A percentile compares a stretch with the other conserved stretches of the same genome.
Conservation (phyloP, 306 rosid genomes). For the Cucumis melo region DNA sequence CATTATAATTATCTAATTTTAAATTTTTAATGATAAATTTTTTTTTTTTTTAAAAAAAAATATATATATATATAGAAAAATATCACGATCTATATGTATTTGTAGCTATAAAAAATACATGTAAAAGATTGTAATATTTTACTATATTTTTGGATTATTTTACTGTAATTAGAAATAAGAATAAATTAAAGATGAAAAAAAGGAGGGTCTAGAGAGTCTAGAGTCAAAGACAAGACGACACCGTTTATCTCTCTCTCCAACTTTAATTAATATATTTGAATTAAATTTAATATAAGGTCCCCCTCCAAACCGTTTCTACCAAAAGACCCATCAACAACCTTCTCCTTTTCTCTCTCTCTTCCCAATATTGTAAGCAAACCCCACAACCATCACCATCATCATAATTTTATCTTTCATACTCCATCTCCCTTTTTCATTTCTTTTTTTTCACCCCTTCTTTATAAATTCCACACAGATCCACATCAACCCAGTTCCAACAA, state of each 20-base stretch:
- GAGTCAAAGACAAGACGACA: slow-evolving; percentile 79
- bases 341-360: slow-evolving; percentile 19
- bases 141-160: no score
- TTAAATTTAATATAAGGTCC: slow-evolving; percentile 28
- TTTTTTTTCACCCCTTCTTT: slow-evolving; percentile 6
- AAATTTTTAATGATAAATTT: no score
- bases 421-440: not conserved
- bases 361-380: slow-evolving; percentile 90
- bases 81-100: no score
- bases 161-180: no score
- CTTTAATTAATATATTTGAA: slow-evolving; percentile 13
- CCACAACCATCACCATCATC: slow-evolving; percentile 63
- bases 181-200: no score
- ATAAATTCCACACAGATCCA: slow-evolving; percentile 31
- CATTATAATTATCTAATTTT: no score
- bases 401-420: slow-evolving; percentile 57
- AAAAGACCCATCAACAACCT: slow-evolving; percentile 84
- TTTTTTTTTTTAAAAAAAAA: no score
- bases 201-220: no score
- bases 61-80: no score
- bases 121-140: no score
- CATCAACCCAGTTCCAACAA: slow-evolving; percentile 31
- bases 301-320: slow-evolving; percentile 94
- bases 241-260: slow-evolving; percentile 3
- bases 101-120: no score